phyloP scores from a whole-genome alignment of 1,284 basidiomycete genomes.

The Fistulina hepatica region DNA sequence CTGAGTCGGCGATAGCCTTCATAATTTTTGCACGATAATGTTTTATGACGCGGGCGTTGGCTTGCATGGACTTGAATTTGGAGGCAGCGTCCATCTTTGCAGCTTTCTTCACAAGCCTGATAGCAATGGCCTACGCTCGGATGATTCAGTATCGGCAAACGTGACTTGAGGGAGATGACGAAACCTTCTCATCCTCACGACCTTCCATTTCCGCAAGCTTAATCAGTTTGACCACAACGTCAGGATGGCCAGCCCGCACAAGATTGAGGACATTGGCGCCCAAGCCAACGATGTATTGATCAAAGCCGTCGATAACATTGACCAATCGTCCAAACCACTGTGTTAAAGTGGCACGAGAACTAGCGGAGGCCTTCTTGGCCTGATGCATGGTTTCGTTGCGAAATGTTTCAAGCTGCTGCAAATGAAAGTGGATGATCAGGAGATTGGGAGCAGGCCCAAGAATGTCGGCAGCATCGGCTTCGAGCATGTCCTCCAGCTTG shows the following conservation, averaged over 20 bases:
- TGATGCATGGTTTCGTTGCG: constrained; percentile 89
- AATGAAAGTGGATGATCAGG: constrained; percentile 82
- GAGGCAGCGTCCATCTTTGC: constrained; percentile 82
- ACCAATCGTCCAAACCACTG: constrained; percentile 87
- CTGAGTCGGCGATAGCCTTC: constrained; percentile 71
- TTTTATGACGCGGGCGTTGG: constrained; percentile 89
- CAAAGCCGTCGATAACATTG: constrained; percentile 73
- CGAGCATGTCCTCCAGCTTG: constrained; percentile 69
- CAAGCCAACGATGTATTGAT: constrained; percentile 76
- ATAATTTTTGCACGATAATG: constrained; percentile 90
- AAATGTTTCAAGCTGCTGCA: constrained; percentile 85
- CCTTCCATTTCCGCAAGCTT: constrained; percentile 95
- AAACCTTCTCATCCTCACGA: constrained; percentile 87
- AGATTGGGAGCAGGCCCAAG: constrained; percentile 81
- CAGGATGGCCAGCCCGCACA: constrained; percentile 67
- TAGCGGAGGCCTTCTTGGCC: constrained; percentile 74
- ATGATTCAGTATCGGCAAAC: constrained; percentile 4
- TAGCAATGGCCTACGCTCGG: constrained; percentile 66
- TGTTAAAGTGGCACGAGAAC: constrained; percentile 57
- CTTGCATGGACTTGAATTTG: constrained; percentile 86
- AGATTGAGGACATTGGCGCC: constrained; percentile 73
- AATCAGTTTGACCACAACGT: constrained; percentile 82
- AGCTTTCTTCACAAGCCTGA: constrained; percentile 88
- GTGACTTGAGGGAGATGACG: constrained; percentile 9
- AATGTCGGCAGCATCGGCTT: constrained; percentile 61